Evolutionary conservation across 257 asterid species (phyloP).

Genomic region (Fraxinus quadrangulata): DNA sequence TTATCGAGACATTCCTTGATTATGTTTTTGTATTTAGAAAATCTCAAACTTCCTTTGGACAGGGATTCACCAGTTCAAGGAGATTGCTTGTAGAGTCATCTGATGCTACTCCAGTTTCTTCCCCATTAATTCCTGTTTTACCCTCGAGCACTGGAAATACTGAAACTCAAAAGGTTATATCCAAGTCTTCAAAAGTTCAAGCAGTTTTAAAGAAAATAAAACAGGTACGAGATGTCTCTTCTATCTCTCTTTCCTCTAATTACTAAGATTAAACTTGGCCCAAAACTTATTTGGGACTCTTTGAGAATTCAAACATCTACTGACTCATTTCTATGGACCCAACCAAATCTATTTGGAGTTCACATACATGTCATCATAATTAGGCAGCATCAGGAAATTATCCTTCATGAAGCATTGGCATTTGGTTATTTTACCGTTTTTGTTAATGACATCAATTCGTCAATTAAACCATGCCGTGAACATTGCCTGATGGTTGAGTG

Average conservation of each 20-base stretch:
- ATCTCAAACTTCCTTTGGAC: slow-evolving; percentile 27
- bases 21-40: slow-evolving; percentile 11
- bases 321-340: slow-evolving; percentile 2
- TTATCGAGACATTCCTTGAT: background rate
- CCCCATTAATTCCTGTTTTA: slow-evolving; percentile 73
- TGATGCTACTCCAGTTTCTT: slow-evolving; percentile 71
- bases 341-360: background rate
- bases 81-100: slow-evolving; percentile 60
- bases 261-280: slow-evolving; percentile 4
- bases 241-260: slow-evolving; percentile 3
- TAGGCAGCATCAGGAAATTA: background rate
- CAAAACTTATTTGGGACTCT: background rate
- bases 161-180: slow-evolving; percentile 60
- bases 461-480: too few species aligned
- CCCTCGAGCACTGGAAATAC: slow-evolving; percentile 59
- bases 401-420: background rate
- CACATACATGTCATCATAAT: background rate
- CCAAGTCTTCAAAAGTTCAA: slow-evolving; percentile 72
- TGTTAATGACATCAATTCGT: too few species aligned
- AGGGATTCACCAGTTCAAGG: slow-evolving; percentile 80
- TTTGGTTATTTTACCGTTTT: too few species aligned
- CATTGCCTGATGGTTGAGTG: background rate
- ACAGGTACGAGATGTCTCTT: slow-evolving; percentile 49
- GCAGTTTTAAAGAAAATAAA: slow-evolving; percentile 85
- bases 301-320: slow-evolving; percentile 13